Conservation (phyloP, 495 filamentous ascomycete genomes). For the Hypomontagnella monticulosa region DNA sequence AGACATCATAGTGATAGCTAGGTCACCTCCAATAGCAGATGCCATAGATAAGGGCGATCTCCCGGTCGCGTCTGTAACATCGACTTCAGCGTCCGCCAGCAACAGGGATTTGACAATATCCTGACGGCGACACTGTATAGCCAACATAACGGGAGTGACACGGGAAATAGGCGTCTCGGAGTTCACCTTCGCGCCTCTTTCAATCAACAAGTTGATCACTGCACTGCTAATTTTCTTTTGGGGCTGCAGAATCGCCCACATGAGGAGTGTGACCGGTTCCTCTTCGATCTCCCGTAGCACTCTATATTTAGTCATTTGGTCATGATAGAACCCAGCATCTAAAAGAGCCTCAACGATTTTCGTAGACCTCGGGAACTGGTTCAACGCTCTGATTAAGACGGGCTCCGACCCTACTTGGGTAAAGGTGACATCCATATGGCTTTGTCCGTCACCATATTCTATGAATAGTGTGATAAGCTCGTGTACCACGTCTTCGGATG, state of each 20-base stretch:
- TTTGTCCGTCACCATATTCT: constrained; percentile 53
- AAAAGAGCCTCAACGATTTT: constrained; percentile 54
- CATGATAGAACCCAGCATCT: constrained; percentile 59
- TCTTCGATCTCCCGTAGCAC: constrained; percentile 51
- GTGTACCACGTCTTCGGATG: constrained; percentile 50
- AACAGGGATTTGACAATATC: constrained; percentile 56
- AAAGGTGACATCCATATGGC: constrained; percentile 54
- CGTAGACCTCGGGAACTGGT: constrained; percentile 55
- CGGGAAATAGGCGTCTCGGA: constrained; percentile 54
- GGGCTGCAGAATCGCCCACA: constrained; percentile 59
- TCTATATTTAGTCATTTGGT: constrained; percentile 48
- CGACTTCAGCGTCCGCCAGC: constrained; percentile 57
- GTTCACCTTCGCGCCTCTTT: constrained; percentile 58
- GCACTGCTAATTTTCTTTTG: constrained; percentile 59
- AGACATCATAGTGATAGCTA: constrained; percentile 56
- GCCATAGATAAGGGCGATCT: constrained; percentile 61
- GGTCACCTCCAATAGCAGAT: constrained; percentile 56
- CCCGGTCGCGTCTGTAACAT: constrained; percentile 52
- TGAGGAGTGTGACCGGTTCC: constrained; percentile 55
- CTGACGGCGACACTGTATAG: constrained; percentile 52
- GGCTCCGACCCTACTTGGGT: constrained; percentile 46
- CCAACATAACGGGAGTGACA: constrained; percentile 59
- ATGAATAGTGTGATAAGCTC: constrained; percentile 53
- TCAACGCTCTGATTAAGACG: constrained; percentile 54
- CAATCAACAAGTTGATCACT: constrained; percentile 54